These are phyloP conservation scores for Trichoderma polysporum DNA, from an alignment of 2,329 filamentous ascomycete genomes.

Conservation along the genomic window DNA sequence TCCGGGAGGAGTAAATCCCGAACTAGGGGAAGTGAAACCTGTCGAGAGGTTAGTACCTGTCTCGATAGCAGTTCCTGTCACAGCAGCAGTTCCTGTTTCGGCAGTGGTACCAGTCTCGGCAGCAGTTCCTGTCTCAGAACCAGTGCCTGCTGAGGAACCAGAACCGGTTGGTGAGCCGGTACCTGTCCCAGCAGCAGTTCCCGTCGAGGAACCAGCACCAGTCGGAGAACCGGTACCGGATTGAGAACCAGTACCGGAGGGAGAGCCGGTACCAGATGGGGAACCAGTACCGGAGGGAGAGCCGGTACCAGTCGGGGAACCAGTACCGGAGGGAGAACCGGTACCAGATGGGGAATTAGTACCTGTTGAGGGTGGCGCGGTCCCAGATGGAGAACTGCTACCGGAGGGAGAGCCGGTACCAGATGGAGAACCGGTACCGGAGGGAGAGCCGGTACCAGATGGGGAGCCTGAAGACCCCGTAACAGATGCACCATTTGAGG, in stretches of 20 bases:
- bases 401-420: constrained; percentile 4
- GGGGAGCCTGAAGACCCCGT: not conserved
- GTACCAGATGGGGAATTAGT: not conserved
- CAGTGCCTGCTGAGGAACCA: not conserved
- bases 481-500: not conserved
- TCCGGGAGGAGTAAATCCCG: constrained; percentile 2
- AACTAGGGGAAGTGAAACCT: not conserved
- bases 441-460: not conserved
- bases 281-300: not conserved
- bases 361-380: not conserved
- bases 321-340: not conserved
- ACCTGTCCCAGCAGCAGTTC: not conserved
- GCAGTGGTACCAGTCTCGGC: not conserved
- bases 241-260: not conserved
- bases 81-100: not conserved
- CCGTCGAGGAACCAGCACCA: not conserved
- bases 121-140: not conserved
- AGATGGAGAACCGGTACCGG: constrained; percentile 6
- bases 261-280: not conserved
- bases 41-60: not conserved
- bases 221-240: not conserved
- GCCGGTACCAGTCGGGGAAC: not conserved
- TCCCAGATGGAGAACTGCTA: not conserved
- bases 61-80: not conserved
- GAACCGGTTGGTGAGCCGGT: not conserved